phyloP scores from a whole-genome alignment of 75 land plant genomes.

The Selaginella tamariscina region DNA sequence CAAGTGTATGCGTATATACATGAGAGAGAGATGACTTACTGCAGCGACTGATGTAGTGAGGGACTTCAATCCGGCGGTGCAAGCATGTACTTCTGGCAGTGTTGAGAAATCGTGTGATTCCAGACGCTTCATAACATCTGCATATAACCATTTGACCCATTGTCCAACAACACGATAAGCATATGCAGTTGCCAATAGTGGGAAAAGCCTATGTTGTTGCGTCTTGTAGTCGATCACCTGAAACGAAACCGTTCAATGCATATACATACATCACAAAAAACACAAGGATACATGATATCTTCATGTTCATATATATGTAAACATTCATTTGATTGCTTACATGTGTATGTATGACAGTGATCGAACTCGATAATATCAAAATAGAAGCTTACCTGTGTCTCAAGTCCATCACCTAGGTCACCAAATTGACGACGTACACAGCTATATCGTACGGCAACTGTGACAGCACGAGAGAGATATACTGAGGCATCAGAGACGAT shows the following conservation, averaged over 20 bases:
- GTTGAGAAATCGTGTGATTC: slow-evolving; percentile 82
- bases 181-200: slow-evolving; percentile 92
- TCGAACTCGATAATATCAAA: too few relatives aligned
- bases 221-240: slow-evolving; percentile 94
- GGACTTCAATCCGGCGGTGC: slow-evolving; percentile 95
- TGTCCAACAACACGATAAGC: slow-evolving; percentile 91
- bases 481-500: slow-evolving; percentile 81
- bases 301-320: too few relatives aligned
- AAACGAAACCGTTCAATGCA: not conserved
- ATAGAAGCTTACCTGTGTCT: slow-evolving; percentile 51
- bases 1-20: not conserved
- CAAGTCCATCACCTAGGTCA: slow-evolving; percentile 58
- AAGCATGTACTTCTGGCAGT: slow-evolving; percentile 93
- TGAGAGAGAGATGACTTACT: slow-evolving; percentile 31
- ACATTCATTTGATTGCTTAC: too few relatives aligned
- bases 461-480: slow-evolving; percentile 84
- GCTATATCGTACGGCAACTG: slow-evolving; percentile 91
- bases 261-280: not conserved
- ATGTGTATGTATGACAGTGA: too few relatives aligned
- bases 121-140: slow-evolving; percentile 73
- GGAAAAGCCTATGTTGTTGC: slow-evolving; percentile 88
- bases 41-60: slow-evolving; percentile 78
- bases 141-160: slow-evolving; percentile 85
- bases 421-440: slow-evolving; percentile 95
- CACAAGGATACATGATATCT: too few relatives aligned